Evolutionary conservation across 1,284 basidiomycete species (phyloP).

Genomic region (Cryptococcus sp.): DNA sequence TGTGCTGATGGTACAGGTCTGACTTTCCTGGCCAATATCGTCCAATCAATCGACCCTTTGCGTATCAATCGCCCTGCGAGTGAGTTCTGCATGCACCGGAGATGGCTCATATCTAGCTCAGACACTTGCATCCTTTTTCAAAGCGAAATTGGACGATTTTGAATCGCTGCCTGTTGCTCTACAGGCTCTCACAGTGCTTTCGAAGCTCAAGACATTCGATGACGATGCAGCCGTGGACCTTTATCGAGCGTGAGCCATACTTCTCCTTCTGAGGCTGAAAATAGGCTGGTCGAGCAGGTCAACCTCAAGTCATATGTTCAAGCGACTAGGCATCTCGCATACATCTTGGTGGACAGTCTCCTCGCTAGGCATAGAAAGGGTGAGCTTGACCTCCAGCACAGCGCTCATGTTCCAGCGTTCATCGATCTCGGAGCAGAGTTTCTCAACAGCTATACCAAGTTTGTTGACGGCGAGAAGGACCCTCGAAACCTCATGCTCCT

Average conservation of each 20-base stretch:
- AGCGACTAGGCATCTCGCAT: conserved; percentile 73
- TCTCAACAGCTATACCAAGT: conserved; percentile 64
- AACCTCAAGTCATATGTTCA: conserved; percentile 77
- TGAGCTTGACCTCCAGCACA: conserved; percentile 35
- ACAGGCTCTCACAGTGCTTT: conserved; percentile 65
- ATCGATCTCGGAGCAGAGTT: conserved; percentile 66
- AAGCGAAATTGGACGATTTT: conserved; percentile 77
- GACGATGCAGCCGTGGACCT: conserved; percentile 65
- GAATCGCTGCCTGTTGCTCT: conserved; percentile 73
- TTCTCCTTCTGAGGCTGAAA: conserved; percentile 1
- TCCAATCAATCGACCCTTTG: conserved; percentile 57
- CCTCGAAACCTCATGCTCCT: conserved; percentile 87
- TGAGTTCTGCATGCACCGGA: conserved; percentile 33
- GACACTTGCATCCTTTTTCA: conserved; percentile 76
- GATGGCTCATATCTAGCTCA: conserved; percentile 54
- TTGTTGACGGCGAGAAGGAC: conserved; percentile 95
- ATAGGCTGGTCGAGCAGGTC: conserved; percentile 70
- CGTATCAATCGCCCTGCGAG: conserved; percentile 76
- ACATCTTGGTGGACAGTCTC: conserved; percentile 73
- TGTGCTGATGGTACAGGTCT: conserved; percentile 20
- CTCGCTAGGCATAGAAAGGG: conserved; percentile 67
- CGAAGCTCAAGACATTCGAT: conserved; percentile 61
- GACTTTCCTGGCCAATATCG: conserved; percentile 52
- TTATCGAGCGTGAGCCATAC: conserved; percentile 57
- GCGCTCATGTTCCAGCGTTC: conserved; percentile 52